Base-by-base conservation (phyloP, 176 grass and related monocot genomes). In the Musa troglodytarum region DNA sequence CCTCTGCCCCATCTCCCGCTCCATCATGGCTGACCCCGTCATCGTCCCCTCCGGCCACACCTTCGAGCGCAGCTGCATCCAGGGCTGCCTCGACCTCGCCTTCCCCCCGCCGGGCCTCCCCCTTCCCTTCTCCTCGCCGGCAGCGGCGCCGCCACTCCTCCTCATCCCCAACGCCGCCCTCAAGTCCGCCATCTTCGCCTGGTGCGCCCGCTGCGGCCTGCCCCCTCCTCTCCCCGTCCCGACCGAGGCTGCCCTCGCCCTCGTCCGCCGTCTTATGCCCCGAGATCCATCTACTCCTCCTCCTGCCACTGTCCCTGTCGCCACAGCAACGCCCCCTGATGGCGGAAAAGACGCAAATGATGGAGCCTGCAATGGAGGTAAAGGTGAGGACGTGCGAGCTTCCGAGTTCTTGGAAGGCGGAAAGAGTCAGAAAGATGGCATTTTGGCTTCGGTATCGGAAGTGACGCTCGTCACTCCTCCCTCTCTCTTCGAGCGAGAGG, bases 41-140 rank as follows among this genome's bases (percentile, higher is more conserved):
- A 68, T 83, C 34, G 81, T 87, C 2, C 83, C 84, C 15, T 83
- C 86, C 0, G 88, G 94, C 9, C 78, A 93, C 62, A 89, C 84
- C 78, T 87, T 90, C 82, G 94, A 97, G 94, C 94, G 94, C 72
- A 80, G 89, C 22, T 91, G 90, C 82, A 89, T 97, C 82, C 90
- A 91, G 78, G 94, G 90, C 51, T 93, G 94, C 77, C 79, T 76
- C 15, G 84, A 63, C 52, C 82, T 98, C 50, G 81, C 80, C 75
- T 87, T 89, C 84, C 85, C 82, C 68, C 94, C 88, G 14, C 80
- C 90, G 1, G 71, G 76, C 15, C 79, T 90, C 79, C 68, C 77
- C 76, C 63, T 86, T 51, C 77, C 84, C 17, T 65, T 21, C 69
- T 73, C 67, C 56, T 25, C 82, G 1, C 52, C 77, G 15, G 72